phyloP scores from a whole-genome alignment of 306 rosid genomes.

The Fragaria vesca region DNA sequence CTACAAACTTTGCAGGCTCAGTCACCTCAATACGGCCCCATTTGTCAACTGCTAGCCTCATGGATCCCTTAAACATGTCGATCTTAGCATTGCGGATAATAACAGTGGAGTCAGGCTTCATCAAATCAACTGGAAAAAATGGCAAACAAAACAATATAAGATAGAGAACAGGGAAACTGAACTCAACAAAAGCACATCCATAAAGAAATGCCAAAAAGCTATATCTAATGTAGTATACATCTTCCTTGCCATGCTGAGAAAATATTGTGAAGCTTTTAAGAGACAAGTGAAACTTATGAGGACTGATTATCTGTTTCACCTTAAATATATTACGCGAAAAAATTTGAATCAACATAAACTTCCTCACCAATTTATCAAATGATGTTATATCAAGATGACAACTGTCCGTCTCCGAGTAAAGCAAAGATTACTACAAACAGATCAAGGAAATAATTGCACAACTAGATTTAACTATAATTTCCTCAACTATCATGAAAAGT shows the following conservation, averaged over 20 bases:
- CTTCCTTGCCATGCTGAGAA: background rate
- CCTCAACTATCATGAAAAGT: background rate
- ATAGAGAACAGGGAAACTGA: background rate
- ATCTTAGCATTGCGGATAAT: conserved; percentile 61
- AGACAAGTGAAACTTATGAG: background rate
- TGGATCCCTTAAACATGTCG: conserved; percentile 71
- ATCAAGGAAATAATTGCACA: background rate
- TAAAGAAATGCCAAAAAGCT: background rate
- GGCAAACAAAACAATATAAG: conserved; percentile 3
- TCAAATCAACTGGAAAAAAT: conserved; percentile 40
- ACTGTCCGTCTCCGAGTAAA: background rate
- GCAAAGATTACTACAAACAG: background rate
- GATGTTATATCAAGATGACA: background rate
- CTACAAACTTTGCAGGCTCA: conserved; percentile 46
- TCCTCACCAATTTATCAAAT: background rate
- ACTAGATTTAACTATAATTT: background rate
- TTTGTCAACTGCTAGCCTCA: conserved; percentile 72
- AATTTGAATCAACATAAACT: background rate
- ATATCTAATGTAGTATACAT: background rate
- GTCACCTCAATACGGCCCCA: conserved; percentile 65
- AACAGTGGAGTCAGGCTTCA: conserved; percentile 48
- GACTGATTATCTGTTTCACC: too few relatives aligned
- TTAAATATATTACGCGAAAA: background rate
- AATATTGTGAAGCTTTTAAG: background rate
- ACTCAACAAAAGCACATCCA: background rate